A percentile compares a stretch with the other conserved stretches of the same genome.
phyloP scores from a whole-genome alignment of 768 basidiomycete genomes.

The Leccinum incarnatum region DNA sequence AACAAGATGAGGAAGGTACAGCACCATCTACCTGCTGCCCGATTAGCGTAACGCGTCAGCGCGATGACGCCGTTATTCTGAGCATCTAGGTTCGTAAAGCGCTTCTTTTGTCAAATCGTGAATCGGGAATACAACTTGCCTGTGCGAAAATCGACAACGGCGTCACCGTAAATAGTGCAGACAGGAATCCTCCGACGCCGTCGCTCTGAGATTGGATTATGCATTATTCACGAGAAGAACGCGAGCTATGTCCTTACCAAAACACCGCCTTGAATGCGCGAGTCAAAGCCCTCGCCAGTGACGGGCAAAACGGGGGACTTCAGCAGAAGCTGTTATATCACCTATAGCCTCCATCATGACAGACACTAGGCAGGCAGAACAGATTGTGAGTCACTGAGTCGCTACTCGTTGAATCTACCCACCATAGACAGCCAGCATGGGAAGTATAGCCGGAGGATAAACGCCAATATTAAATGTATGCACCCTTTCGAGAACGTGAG shows the following conservation, averaged over 20 bases:
- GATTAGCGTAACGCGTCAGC: slow-evolving; percentile 81
- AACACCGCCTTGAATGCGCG: slow-evolving; percentile 79
- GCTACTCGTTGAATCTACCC: slow-evolving; percentile 25
- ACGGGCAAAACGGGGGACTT: slow-evolving; percentile 77
- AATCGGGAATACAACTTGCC: slow-evolving; percentile 22
- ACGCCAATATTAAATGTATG: slow-evolving; percentile 73
- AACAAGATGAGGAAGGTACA: slow-evolving; percentile 78
- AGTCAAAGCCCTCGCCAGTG: slow-evolving; percentile 73
- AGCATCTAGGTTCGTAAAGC: background rate
- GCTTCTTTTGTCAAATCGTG: background rate
- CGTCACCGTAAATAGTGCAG: slow-evolving; percentile 77
- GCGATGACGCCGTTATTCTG: slow-evolving; percentile 83
- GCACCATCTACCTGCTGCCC: slow-evolving; percentile 75
- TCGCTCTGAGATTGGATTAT: slow-evolving; percentile 57
- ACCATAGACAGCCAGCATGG: slow-evolving; percentile 62
- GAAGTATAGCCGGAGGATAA: slow-evolving; percentile 67
- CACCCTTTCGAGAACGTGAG: slow-evolving; percentile 44
- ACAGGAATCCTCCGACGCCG: slow-evolving; percentile 77
- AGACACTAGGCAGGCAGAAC: slow-evolving; percentile 44
- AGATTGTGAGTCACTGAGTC: background rate
- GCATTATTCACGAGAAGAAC: background rate
- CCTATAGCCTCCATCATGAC: slow-evolving; percentile 83
- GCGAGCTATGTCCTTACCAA: slow-evolving; percentile 40
- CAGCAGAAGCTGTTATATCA: slow-evolving; percentile 79
- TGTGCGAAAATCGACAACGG: slow-evolving; percentile 79